Percentiles rank a stretch among this genome's conserved stretches.
phyloP scores from a whole-genome alignment of 2,329 filamentous ascomycete species.

The Neofusicoccum kwambonambiense region DNA sequence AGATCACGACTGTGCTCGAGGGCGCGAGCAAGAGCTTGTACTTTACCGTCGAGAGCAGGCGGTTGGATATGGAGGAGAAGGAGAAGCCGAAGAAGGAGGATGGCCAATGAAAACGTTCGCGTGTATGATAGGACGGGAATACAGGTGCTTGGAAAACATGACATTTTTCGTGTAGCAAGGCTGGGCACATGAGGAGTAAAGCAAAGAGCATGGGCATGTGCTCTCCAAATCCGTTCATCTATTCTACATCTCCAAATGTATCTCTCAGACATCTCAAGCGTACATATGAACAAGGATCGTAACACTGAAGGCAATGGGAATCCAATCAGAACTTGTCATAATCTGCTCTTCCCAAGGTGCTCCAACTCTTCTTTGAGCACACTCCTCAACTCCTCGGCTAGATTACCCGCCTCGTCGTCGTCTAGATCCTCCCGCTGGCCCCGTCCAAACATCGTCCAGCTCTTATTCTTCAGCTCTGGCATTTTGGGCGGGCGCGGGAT shows the following conservation, averaged over 20 bases:
- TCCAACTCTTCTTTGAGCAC: slow-evolving; percentile 40
- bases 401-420: slow-evolving; percentile 65
- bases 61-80: slow-evolving; percentile 77
- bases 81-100: slow-evolving; percentile 32
- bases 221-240: not conserved
- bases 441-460: slow-evolving; percentile 80
- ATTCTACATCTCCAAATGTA: not conserved
- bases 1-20: slow-evolving; percentile 76
- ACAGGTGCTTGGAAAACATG: no score
- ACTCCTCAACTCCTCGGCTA: slow-evolving; percentile 54
- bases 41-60: slow-evolving; percentile 81
- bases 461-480: slow-evolving; percentile 55
- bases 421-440: slow-evolving; percentile 72
- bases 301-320: no score
- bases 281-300: not conserved
- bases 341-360: slow-evolving; percentile 20
- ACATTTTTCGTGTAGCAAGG: no score
- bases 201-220: not conserved
- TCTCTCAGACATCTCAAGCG: not conserved
- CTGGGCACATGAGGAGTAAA: no score
- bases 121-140: not conserved
- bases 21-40: slow-evolving; percentile 78
- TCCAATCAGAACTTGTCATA: not conserved
- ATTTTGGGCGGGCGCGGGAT: slow-evolving; percentile 70
- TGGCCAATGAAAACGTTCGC: not conserved